Evolutionary conservation across 1,284 basidiomycete genomes (phyloP).

Genomic region (Ceratobasidium theobromae): DNA sequence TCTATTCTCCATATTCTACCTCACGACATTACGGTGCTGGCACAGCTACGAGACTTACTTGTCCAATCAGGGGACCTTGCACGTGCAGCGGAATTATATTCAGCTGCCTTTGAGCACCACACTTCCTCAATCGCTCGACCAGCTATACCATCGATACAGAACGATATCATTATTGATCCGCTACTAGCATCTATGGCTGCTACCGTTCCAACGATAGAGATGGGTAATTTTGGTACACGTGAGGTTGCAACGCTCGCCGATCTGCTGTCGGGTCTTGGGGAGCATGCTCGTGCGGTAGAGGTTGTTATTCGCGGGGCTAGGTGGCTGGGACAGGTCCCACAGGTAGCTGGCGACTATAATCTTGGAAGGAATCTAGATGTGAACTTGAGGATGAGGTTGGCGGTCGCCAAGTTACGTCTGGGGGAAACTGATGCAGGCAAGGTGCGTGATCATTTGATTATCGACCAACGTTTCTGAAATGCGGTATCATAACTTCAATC

Average conservation of each 20-base stretch:
- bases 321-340: constrained; percentile 77
- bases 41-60: constrained; percentile 77
- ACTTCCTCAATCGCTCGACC: constrained; percentile 35
- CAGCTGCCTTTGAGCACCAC: constrained; percentile 57
- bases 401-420: constrained; percentile 79
- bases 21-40: constrained; percentile 78
- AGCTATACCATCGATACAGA: neutral
- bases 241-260: constrained; percentile 77
- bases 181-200: constrained; percentile 1
- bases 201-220: constrained; percentile 13
- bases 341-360: constrained; percentile 65
- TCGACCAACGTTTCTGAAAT: too few relatives aligned
- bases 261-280: constrained; percentile 70
- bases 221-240: constrained; percentile 36
- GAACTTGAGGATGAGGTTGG: constrained; percentile 83
- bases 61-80: constrained; percentile 66
- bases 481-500: too few relatives aligned
- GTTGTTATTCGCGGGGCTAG: constrained; percentile 80
- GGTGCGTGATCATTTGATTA: too few relatives aligned
- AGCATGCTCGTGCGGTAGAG: constrained; percentile 68
- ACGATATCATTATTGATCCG: constrained; percentile 4
- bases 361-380: constrained; percentile 58
- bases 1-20: constrained; percentile 76
- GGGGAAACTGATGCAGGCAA: constrained; percentile 81
- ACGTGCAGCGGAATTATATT: constrained; percentile 65